Evolutionary conservation across 1,284 basidiomycete genomes (phyloP), one percentile per base, ranked within the genome.

Genomic region (Phlebopus sp.): DNA sequence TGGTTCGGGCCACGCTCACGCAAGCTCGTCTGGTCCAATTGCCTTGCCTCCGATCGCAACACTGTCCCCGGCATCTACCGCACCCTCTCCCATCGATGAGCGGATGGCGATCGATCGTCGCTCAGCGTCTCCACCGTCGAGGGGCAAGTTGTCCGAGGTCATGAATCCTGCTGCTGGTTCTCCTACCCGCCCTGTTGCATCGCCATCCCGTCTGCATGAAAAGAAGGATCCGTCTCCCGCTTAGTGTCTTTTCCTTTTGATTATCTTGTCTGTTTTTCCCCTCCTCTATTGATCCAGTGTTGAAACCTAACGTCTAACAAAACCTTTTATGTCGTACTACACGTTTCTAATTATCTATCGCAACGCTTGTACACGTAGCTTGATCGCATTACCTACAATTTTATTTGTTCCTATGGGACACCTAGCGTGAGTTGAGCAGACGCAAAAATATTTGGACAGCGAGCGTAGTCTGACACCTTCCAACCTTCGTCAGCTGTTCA

Each of bases 11-110:
- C 65, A 75, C 32, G 59, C 65, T 32, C 65, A 67, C 41, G 42
- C 63, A 39, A 53, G 56, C 34, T 44, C 67, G 44, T 55, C 60
- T 34, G 54, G 51, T 6, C 43, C 59, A 5, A 69, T 82, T 42
- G 70, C 75, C 2, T 69, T 84, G 3, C 84, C 84, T 38, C 80
- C 82, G 0, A 84, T 86, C 52, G 72, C 81, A 32, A 84, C 82
- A n/a, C 66, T 84, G 17, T 79, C 80, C n/a, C 78, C 81, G 17
- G 55, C 74, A 4, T 77, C 76, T 19, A 74, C 74, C 14, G 74
- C 74, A n/a, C 73, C 77, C 4, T 79, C 79, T 13, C 78, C 79
- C 7, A 60, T 56, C 0, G 73, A 78, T 45, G 78, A 81, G 43
- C 71, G 77, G 54, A 78, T 79, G 73, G 73, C 44, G 25, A 60